Evolutionary conservation across 2,329 filamentous ascomycete genomes (phyloP), one percentile per base, ranked within the genome.

Genomic region (Hypoxylon rubiginosum): DNA sequence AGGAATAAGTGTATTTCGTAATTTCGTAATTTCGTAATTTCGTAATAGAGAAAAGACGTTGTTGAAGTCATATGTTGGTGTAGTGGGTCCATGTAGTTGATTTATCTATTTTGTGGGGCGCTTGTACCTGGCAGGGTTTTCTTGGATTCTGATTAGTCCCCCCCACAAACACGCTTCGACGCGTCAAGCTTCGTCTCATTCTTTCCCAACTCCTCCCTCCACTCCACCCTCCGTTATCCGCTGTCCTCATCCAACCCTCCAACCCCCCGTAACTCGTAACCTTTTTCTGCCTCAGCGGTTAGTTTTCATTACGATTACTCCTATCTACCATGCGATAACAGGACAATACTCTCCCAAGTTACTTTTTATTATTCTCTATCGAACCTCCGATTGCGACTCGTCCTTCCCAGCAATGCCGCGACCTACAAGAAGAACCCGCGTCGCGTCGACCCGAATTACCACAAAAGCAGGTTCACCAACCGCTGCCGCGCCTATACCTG

Each of bases 341-440:
- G 50, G 26, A 3, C 26, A 2, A 19, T 13, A 34, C 7, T 13
- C 26, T 57, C 43, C 8, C 24, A 32, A 46, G 34, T 57, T 11
- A 24, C 24, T 45, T 36, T 4, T 36, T 4, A 24, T 43, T 43
- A 46, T 26, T 30, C 45, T 53, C 50, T 9, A 45, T 52, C 30
- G 48, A 57, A 52, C 30, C 9, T 48, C 28, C 11, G 53, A 34
- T 45, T 6, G 8, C 41, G 21, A 41, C 45, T 28, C 19, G 51
- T 50, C n/a, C 56, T n/a, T 45, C 9, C 26, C 13, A 58, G 13
- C 54, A 36, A 78, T 78, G 76, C 74, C 76, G 69, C 73, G 75
- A 56, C 73, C 75, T 48, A 69, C 21, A 24, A 24, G 61, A 58
- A 71, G 67, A 64, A 70, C 70, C 28, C 68, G 74, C 63, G 70